Percentiles rank a stretch among this genome's conserved stretches.
Evolutionary conservation across 1,139 yeast species (phyloP).

Genomic region (Sugiyamaella paludigena): DNA sequence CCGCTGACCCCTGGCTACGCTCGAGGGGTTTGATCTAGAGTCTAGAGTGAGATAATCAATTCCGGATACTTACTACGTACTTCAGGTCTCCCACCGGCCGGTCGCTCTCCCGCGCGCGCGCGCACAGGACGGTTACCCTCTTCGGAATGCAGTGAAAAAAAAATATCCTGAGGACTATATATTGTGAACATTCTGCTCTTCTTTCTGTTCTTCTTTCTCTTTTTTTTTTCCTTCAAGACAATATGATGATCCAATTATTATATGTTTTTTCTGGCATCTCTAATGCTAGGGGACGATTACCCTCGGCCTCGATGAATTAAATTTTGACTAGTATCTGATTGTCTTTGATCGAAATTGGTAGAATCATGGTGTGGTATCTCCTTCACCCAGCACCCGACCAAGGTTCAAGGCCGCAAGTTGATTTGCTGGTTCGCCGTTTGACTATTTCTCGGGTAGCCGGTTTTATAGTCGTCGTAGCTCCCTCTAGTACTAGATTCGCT

Average conservation of each 20-base stretch:
- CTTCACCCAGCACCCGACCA: too few species aligned
- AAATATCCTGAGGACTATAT: not conserved
- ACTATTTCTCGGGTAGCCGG: too few species aligned
- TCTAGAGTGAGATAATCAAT: not conserved
- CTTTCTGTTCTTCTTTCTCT: not conserved
- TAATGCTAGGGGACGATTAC: conserved; percentile 31
- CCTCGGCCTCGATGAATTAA: conserved; percentile 33
- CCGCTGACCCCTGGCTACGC: conserved; percentile 1
- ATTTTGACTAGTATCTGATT: conserved; percentile 28
- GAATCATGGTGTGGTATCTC: too few species aligned
- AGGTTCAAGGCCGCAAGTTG: too few species aligned
- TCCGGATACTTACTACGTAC: too few species aligned
- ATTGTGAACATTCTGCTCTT: not conserved
- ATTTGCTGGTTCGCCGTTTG: too few species aligned
- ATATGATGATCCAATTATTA: conserved; percentile 27
- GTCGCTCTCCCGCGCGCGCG: not conserved
- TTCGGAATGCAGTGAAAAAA: conserved; percentile 5
- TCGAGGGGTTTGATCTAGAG: not conserved
- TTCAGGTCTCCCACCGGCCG: not conserved
- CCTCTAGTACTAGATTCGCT: too few species aligned
- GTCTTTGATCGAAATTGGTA: not conserved
- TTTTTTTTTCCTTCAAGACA: conserved; percentile 12
- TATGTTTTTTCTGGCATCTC: conserved; percentile 35
- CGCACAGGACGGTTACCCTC: not conserved
- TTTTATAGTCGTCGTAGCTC: too few species aligned